These are phyloP conservation scores for Eucalyptus virginea DNA, from an alignment of 345 rosid genomes.

Conservation along the genomic window DNA sequence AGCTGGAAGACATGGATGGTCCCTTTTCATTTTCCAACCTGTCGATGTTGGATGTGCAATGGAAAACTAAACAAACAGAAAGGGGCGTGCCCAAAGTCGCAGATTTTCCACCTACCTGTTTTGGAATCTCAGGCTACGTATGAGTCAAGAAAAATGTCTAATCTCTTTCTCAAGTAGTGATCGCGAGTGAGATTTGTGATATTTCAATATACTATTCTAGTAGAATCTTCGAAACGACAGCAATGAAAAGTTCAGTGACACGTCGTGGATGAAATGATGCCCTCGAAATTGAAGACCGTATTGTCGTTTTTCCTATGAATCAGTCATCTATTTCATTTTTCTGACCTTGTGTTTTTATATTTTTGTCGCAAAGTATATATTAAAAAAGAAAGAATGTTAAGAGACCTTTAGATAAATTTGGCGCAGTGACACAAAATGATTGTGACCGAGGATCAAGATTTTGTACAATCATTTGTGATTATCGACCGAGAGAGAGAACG, in stretches of 20 bases:
- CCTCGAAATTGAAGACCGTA: not conserved
- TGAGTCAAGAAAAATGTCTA: not conserved
- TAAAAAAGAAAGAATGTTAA: not conserved
- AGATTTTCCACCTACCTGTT: not conserved
- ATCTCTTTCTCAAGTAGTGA: not conserved
- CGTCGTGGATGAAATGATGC: not conserved
- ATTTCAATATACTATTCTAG: not conserved
- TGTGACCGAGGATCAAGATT: not conserved
- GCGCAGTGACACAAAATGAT: rapidly evolving
- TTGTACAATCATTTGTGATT: not conserved
- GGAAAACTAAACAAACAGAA: not conserved
- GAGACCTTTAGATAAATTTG: not conserved
- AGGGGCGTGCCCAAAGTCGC: not conserved
- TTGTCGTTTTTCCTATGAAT: not conserved
- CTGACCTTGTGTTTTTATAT: not conserved
- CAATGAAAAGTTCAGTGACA: not conserved
- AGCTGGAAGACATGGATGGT: not conserved
- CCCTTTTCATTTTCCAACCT: not conserved
- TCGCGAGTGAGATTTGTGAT: not conserved
- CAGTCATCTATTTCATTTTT: not conserved
- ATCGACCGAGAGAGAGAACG: not conserved
- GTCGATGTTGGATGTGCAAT: not conserved
- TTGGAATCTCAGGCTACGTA: not conserved
- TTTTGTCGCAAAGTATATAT: not conserved
- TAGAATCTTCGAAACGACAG: not conserved